phyloP scores from a whole-genome alignment of 345 rosid species.

The Cardamine occulta region DNA sequence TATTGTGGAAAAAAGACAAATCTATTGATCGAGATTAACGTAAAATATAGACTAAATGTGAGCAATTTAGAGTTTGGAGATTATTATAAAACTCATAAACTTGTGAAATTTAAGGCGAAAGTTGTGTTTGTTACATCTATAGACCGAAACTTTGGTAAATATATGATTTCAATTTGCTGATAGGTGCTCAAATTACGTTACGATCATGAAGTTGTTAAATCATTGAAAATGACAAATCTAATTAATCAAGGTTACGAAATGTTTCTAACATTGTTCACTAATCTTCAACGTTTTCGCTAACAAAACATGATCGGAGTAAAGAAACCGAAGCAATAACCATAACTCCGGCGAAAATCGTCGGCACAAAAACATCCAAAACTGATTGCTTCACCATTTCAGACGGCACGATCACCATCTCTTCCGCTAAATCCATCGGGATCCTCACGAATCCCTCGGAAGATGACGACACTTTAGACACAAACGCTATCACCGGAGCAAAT shows the following conservation, averaged over 20 bases:
- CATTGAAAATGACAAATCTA: not conserved
- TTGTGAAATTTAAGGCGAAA: not conserved
- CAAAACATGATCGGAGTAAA: conserved; percentile 28
- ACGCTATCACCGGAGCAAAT: conserved; percentile 37
- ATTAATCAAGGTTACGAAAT: not conserved
- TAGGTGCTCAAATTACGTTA: not conserved
- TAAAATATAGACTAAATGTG: not conserved
- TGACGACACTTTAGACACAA: conserved; percentile 29
- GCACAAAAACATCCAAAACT: not conserved
- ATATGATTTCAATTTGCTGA: too few species aligned
- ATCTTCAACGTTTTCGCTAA: not conserved
- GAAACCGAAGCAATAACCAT: conserved; percentile 27
- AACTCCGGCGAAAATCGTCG: conserved; percentile 31
- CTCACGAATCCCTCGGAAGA: conserved; percentile 16
- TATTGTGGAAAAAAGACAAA: too few species aligned
- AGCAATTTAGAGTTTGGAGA: not conserved
- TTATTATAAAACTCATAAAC: too few species aligned
- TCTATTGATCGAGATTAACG: not conserved
- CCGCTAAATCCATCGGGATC: conserved; percentile 38
- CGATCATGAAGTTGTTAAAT: not conserved
- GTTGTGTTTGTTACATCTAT: not conserved
- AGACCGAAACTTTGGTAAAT: not conserved
- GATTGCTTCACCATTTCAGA: conserved; percentile 30
- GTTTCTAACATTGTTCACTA: not conserved
- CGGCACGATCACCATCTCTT: conserved; percentile 35